Evolutionary conservation across 2,329 filamentous ascomycete species (phyloP).

Genomic region (Ophiostoma novo-ulmi): DNA sequence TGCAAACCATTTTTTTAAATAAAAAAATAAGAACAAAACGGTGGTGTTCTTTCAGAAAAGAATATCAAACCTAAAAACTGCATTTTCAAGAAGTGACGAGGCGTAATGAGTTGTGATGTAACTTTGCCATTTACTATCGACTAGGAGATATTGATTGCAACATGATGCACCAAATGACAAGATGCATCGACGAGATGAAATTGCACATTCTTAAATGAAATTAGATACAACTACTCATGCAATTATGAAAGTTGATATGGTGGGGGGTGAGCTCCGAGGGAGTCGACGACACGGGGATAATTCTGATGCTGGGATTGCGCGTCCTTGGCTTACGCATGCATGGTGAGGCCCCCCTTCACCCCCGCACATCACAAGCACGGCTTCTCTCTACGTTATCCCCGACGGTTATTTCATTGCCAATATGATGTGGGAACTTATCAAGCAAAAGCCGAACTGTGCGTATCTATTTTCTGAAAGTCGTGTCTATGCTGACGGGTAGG

Average conservation of each 20-base stretch:
- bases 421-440: background rate
- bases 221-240: too few species aligned
- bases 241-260: background rate
- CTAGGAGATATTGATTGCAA: background rate
- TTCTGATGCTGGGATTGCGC: background rate
- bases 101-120: background rate
- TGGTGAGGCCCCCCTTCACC: background rate
- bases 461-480: conserved; percentile 1
- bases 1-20: too few species aligned
- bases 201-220: background rate
- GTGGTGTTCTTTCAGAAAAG: too few species aligned
- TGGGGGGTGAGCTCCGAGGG: background rate
- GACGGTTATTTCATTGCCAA: background rate
- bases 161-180: background rate
- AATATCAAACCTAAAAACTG: background rate
- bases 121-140: background rate
- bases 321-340: background rate
- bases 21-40: too few species aligned
- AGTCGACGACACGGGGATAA: background rate
- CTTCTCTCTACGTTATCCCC: background rate
- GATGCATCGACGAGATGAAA: background rate
- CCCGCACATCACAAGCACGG: too few species aligned
- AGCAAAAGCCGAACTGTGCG: background rate
- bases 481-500: conserved; percentile 4
- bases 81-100: background rate